Percentiles rank a stretch among this genome's conserved stretches.
Evolutionary conservation across 2,329 filamentous ascomycete genomes (phyloP).

Genomic region (Tetracladium maxilliforme): DNA sequence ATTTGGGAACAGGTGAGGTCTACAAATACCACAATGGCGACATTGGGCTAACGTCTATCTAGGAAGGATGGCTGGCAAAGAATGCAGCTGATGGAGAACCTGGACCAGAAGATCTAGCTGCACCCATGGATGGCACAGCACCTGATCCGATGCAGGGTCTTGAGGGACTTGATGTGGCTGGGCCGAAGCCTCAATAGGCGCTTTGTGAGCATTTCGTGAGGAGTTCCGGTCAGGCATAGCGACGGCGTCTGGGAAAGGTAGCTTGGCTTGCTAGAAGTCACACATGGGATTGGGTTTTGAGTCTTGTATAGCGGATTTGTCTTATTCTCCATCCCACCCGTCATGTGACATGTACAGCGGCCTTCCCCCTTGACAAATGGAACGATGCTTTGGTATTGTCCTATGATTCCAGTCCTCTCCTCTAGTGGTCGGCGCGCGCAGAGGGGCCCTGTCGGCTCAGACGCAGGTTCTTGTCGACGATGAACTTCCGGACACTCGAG

Average conservation of each 20-base stretch:
- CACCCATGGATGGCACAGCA: constrained; percentile 33
- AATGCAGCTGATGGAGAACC: constrained; percentile 70
- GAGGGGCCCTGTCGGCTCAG: constrained; percentile 59
- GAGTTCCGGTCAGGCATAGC: constrained; percentile 21
- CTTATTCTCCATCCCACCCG: no score
- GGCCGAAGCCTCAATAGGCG: constrained; percentile 61
- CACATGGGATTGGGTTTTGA: no score
- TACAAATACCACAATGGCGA: constrained; percentile 2
- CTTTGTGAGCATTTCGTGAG: neutral
- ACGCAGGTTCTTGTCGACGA: constrained; percentile 84
- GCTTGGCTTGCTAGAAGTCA: no score
- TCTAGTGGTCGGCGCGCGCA: no score
- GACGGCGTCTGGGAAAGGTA: constrained; percentile 23
- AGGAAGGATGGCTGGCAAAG: constrained; percentile 91
- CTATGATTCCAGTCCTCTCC: no score
- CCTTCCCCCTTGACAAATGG: no score
- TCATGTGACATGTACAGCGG: no score
- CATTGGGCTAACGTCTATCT: constrained; percentile 10
- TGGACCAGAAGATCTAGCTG: constrained; percentile 38
- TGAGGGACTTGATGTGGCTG: constrained; percentile 85
- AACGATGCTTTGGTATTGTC: no score
- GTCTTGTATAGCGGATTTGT: no score
- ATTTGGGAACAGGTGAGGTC: constrained; percentile 84
- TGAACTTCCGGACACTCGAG: constrained; percentile 69
- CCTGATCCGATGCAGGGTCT: constrained; percentile 93